Conservation (phyloP, 1,139 yeast species). For the Yamadazyma diddensiae region DNA sequence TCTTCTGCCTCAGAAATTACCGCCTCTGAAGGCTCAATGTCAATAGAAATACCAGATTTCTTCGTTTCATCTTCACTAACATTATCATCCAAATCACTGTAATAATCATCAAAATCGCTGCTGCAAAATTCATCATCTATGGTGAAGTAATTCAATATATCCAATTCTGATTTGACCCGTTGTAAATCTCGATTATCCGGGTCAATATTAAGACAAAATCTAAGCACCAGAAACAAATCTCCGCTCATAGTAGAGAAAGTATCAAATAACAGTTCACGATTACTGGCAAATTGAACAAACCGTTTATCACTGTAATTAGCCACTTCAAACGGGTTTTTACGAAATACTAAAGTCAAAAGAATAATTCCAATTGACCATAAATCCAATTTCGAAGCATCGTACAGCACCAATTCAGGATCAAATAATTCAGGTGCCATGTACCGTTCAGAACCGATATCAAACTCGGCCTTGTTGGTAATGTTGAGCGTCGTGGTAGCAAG, state of each 20-base stretch:
- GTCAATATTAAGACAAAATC: constrained; percentile 77
- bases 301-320: constrained; percentile 85
- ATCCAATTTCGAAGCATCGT: constrained; percentile 86
- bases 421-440: constrained; percentile 97
- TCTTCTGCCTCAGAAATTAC: constrained; percentile 1
- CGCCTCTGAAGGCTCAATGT: constrained; percentile 1
- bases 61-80: constrained; percentile 3
- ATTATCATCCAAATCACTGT: constrained; percentile 20
- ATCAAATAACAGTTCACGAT: constrained; percentile 88
- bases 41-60: constrained; percentile 5
- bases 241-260: constrained; percentile 87
- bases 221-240: constrained; percentile 79
- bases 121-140: constrained; percentile 73
- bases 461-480: constrained; percentile 56
- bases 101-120: constrained; percentile 39
- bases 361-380: constrained; percentile 93
- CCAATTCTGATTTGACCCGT: constrained; percentile 58
- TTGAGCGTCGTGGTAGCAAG: constrained; percentile 67
- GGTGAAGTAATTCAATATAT: constrained; percentile 65
- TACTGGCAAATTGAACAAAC: constrained; percentile 81
- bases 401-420: constrained; percentile 56
- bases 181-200: constrained; percentile 77
- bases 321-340: constrained; percentile 82
- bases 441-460: constrained; percentile 91
- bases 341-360: constrained; percentile 80